Percentiles rank a stretch among this genome's conserved stretches.
Evolutionary conservation across 441 rosid genomes (phyloP).

Genomic region (Breynia disticha): DNA sequence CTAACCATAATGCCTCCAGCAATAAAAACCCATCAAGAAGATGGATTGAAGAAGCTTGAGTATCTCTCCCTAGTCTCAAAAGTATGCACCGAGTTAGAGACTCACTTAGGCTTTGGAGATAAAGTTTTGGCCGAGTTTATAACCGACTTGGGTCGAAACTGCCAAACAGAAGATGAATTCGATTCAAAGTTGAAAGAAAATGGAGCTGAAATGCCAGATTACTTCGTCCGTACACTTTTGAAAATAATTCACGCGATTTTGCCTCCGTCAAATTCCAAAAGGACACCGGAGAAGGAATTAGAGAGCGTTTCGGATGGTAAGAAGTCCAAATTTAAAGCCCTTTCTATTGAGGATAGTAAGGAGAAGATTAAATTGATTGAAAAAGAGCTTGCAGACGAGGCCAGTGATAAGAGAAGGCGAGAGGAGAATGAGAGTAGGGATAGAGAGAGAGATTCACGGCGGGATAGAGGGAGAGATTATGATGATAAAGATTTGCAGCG

Average conservation of each 20-base stretch:
- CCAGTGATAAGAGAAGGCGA: conserved; percentile 20
- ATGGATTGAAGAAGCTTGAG: conserved; percentile 39
- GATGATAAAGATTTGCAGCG: conserved; percentile 14
- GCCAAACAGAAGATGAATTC: conserved; percentile 43
- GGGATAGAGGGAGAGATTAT: conserved; percentile 7
- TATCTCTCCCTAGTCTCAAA: conserved; percentile 64
- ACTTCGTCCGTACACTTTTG: conserved; percentile 42
- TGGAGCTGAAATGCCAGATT: conserved; percentile 62
- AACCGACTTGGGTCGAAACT: conserved; percentile 42
- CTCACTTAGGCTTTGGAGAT: conserved; percentile 50
- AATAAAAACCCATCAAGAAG: conserved; percentile 6
- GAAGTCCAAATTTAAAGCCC: conserved; percentile 37
- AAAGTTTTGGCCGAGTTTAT: conserved; percentile 57
- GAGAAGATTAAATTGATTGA: conserved; percentile 58
- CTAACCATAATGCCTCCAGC: neutral
- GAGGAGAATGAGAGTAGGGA: conserved; percentile 21
- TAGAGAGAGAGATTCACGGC: conserved; percentile 6
- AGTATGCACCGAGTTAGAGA: conserved; percentile 60
- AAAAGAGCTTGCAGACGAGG: conserved; percentile 46
- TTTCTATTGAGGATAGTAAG: conserved; percentile 46
- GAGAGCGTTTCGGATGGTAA: conserved; percentile 11
- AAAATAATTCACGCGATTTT: conserved; percentile 53
- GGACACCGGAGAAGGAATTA: conserved; percentile 15
- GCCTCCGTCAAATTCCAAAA: conserved; percentile 27
- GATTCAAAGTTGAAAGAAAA: conserved; percentile 38